Base-by-base conservation (phyloP, 2,329 filamentous ascomycete species). In the Penicillium sp. region DNA sequence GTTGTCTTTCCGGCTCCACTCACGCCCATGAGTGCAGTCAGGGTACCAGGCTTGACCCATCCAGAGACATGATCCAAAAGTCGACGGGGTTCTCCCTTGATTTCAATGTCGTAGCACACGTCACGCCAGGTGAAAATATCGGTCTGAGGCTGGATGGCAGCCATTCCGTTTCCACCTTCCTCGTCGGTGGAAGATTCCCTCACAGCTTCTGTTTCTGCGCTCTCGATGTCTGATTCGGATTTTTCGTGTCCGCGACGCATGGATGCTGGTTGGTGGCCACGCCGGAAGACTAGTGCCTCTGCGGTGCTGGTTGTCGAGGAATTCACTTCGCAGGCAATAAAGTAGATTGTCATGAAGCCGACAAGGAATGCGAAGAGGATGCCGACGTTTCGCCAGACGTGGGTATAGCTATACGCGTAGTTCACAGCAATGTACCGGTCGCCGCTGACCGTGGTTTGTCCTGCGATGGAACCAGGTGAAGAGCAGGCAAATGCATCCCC, bases 1-100 rank as follows among this genome's bases (percentile, higher is more conserved):
- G 92, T 96, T 0, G 92, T 96, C 75, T 96, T 96, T 43, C 93
- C 92, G 11, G 92, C 92, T 58, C 92, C 92, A 31, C 89, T 92
- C 4, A 92, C 90, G 75, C 92, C 90, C 92, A 96, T 96, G 2
- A 96, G 81, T 10, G 91, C 92, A 2, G 92, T 96, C 51, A 96
- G 71, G 6, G 91, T 96, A 58, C 93, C 93, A 4, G 93, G 92
- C 76, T 96, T 94, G 56, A 96, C 92, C 90, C 91, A 96, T 33
- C 93, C 93, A 66, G 94, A 89, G 14, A 96, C 90, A 63, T 94
- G 81, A 66, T 96, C 88, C 60, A 97, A 80, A 63, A 97, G 88
- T 37, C 89, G 85, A 9, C 92, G 85, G 1, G 82, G 78, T 65
- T 92, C 86, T 6, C 82, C 82, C 78, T 95, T 95, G 75, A 95